These are phyloP conservation scores for Coriaria nepalensis DNA, from an alignment of 306 rosid species.

Conservation along the genomic window DNA sequence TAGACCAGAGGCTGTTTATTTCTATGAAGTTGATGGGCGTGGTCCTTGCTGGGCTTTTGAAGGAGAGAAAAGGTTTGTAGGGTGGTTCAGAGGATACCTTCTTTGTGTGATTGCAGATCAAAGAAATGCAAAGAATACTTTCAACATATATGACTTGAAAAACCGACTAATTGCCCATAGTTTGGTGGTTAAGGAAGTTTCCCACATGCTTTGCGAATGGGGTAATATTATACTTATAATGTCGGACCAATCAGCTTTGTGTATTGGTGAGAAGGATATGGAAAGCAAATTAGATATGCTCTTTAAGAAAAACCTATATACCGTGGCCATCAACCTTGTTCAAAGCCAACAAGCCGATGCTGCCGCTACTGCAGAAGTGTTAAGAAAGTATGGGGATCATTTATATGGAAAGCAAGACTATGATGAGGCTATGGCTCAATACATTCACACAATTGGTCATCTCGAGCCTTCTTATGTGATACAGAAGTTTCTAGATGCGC, in stretches of 20 bases:
- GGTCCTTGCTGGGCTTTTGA: slow-evolving; percentile 99
- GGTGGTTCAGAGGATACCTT: slow-evolving; percentile 98
- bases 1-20: slow-evolving; percentile 88
- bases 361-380: slow-evolving; percentile 95
- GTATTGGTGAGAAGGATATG: slow-evolving; percentile 98
- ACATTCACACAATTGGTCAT: slow-evolving; percentile 86
- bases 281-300: slow-evolving; percentile 98
- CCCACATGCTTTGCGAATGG: slow-evolving; percentile 97
- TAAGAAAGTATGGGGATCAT: slow-evolving; percentile 90
- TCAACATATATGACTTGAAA: slow-evolving; percentile 87
- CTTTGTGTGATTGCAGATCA: slow-evolving; percentile 89
- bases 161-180: slow-evolving; percentile 90
- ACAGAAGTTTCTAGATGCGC: slow-evolving; percentile 96
- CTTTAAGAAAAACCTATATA: slow-evolving; percentile 83
- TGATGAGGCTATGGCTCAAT: slow-evolving; percentile 94
- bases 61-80: slow-evolving; percentile 85
- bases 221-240: slow-evolving; percentile 82
- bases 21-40: slow-evolving; percentile 97
- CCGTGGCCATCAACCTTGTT: slow-evolving; percentile 89
- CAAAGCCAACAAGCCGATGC: slow-evolving; percentile 98
- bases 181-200: slow-evolving; percentile 60
- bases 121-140: slow-evolving; percentile 63
- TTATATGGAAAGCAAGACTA: slow-evolving; percentile 89
- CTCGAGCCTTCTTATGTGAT: slow-evolving; percentile 98
- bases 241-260: slow-evolving; percentile 77